Evolutionary conservation across 768 basidiomycete species (phyloP).

Genomic region (Mycena rebaudengoi): DNA sequence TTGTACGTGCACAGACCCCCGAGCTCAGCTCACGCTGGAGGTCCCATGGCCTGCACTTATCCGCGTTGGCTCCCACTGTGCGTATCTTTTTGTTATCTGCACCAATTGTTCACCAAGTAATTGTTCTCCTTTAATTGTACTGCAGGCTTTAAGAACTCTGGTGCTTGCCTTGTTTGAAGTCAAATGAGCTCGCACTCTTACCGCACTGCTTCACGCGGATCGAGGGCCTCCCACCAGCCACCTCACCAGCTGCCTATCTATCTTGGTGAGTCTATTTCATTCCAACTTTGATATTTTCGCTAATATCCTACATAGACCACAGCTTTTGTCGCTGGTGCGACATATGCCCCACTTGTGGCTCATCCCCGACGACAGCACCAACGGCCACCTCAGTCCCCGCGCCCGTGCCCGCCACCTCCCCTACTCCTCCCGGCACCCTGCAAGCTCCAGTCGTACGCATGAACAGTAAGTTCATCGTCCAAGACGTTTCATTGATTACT

Average conservation of each 20-base stretch:
- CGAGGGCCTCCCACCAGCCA: not conserved
- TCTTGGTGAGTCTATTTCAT: not conserved
- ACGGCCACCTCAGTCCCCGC: not conserved
- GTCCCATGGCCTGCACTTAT: not conserved
- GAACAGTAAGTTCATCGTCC: slow-evolving; percentile 4
- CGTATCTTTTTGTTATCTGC: slow-evolving; percentile 6
- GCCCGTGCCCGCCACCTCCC: not conserved
- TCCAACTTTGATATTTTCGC: not conserved
- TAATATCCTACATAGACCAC: not conserved
- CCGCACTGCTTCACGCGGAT: slow-evolving; percentile 15
- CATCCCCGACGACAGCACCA: not conserved
- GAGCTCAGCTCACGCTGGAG: not conserved
- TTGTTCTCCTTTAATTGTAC: too few species aligned
- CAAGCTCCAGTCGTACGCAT: not conserved
- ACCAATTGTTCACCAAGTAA: slow-evolving; percentile 20
- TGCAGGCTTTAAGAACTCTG: slow-evolving; percentile 1
- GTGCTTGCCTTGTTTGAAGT: not conserved
- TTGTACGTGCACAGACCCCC: slow-evolving; percentile 17
- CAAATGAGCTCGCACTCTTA: slow-evolving; percentile 14
- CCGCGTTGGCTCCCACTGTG: slow-evolving; percentile 7
- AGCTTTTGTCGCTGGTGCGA: slow-evolving; percentile 5
- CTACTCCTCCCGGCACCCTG: not conserved
- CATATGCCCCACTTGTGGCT: slow-evolving; percentile 11
- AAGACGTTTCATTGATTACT: not conserved
- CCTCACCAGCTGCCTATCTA: not conserved